A percentile compares a stretch with the other conserved stretches of the same genome.
Conservation (phyloP, 2,329 filamentous ascomycete species). For the Scytalidium lignicola region DNA sequence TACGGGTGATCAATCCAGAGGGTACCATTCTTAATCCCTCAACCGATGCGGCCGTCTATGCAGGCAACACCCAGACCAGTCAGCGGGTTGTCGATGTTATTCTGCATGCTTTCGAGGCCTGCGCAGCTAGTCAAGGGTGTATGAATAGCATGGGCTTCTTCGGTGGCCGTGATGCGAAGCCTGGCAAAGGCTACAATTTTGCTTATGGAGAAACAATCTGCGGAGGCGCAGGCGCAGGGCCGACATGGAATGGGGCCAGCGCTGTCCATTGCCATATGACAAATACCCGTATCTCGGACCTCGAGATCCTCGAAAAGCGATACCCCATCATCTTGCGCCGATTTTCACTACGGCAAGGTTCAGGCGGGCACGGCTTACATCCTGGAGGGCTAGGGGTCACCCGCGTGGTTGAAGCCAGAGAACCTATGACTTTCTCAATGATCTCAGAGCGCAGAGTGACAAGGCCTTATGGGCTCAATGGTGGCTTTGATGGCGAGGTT, state of each 20-base stretch:
- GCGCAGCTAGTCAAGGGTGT: slow-evolving; percentile 70
- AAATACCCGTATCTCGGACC: slow-evolving; percentile 78
- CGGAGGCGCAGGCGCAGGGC: slow-evolving; percentile 68
- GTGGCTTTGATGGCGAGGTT: slow-evolving; percentile 69
- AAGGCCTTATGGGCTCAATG: slow-evolving; percentile 73
- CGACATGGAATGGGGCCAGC: slow-evolving; percentile 64
- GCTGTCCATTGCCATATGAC: slow-evolving; percentile 84
- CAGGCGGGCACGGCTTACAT: slow-evolving; percentile 59
- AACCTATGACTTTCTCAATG: slow-evolving; percentile 70
- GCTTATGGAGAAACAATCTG: slow-evolving; percentile 62
- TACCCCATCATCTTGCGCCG: slow-evolving; percentile 68
- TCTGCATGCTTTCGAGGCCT: slow-evolving; percentile 69
- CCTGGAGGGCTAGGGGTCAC: slow-evolving; percentile 69
- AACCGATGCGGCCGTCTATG: slow-evolving; percentile 56
- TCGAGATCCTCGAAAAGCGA: slow-evolving; percentile 70
- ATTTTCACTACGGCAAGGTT: slow-evolving; percentile 58
- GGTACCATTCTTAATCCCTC: slow-evolving; percentile 67
- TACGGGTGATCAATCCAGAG: slow-evolving; percentile 64
- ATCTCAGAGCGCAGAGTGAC: slow-evolving; percentile 71
- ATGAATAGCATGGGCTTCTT: slow-evolving; percentile 81
- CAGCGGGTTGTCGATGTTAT: slow-evolving; percentile 78
- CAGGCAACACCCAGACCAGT: slow-evolving; percentile 71
- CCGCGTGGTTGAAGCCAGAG: slow-evolving; percentile 72
- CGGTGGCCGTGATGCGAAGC: slow-evolving; percentile 50
- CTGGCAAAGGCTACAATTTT: background rate